These are phyloP conservation scores for Rhizopogon vulgaris DNA, from an alignment of 768 basidiomycete genomes.

Conservation along the genomic window DNA sequence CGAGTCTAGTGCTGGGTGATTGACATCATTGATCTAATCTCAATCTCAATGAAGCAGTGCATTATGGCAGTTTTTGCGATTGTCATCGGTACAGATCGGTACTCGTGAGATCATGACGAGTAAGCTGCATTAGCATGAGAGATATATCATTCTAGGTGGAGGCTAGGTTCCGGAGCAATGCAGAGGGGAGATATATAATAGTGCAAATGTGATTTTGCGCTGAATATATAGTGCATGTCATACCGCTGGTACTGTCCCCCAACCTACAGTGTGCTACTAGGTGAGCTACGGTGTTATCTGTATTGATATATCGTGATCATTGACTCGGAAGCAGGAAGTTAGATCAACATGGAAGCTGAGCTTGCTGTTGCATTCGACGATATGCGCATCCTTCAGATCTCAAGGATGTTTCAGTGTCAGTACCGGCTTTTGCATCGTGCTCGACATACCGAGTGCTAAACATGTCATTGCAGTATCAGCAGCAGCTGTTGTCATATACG, in stretches of 20 bases:
- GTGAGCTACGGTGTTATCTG: neutral
- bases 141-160: too few relatives aligned
- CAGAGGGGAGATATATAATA: neutral
- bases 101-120: too few relatives aligned
- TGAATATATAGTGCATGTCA: neutral
- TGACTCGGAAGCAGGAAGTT: neutral
- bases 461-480: neutral
- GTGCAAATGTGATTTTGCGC: neutral
- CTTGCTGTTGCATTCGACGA: neutral
- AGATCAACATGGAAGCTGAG: slow-evolving; percentile 4
- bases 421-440: neutral
- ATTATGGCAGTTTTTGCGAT: too few relatives aligned
- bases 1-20: too few relatives aligned
- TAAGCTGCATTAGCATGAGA: too few relatives aligned
- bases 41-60: too few relatives aligned
- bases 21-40: too few relatives aligned
- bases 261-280: neutral
- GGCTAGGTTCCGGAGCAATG: neutral
- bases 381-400: slow-evolving; percentile 3
- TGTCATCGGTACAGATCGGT: too few relatives aligned
- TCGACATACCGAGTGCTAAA: neutral
- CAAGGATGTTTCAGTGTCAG: slow-evolving; percentile 5
- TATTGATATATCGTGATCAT: neutral
- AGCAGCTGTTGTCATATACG: slow-evolving; percentile 1
- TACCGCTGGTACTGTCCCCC: too few relatives aligned